A percentile compares a stretch with the other conserved stretches of the same genome.
Evolutionary conservation across 2,329 filamentous ascomycete genomes (phyloP).

Genomic region (Chaetomiaceae sp.): DNA sequence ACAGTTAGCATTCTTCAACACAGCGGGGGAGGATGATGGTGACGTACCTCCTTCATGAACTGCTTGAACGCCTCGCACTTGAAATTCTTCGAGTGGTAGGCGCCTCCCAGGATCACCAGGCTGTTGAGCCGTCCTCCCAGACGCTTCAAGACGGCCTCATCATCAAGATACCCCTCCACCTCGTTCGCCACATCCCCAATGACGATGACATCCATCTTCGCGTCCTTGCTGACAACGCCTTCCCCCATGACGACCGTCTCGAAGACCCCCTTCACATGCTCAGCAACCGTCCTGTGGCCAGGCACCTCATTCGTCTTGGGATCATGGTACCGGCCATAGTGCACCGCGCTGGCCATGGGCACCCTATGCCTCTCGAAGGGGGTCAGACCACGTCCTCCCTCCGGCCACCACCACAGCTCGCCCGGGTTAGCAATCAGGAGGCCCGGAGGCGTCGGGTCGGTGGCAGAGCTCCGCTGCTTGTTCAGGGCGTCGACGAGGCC

Average conservation of each 20-base stretch:
- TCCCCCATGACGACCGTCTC: conserved; percentile 51
- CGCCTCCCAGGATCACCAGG: conserved; percentile 48
- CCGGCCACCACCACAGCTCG: conserved; percentile 71
- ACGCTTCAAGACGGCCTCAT: conserved; percentile 46
- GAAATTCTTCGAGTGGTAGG: conserved; percentile 38
- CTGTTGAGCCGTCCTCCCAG: conserved; percentile 43
- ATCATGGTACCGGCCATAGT: conserved; percentile 50
- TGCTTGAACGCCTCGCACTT: conserved; percentile 41
- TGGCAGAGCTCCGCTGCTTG: conserved; percentile 32
- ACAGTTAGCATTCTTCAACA: conserved; percentile 11
- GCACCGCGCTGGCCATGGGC: conserved; percentile 60
- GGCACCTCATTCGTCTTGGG: conserved; percentile 56
- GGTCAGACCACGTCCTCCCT: conserved; percentile 56
- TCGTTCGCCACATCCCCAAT: conserved; percentile 62
- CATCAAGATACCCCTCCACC: conserved; percentile 54
- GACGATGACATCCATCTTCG: conserved; percentile 65
- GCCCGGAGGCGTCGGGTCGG: conserved; percentile 43
- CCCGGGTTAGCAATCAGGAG: conserved; percentile 76
- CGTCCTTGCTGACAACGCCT: conserved; percentile 43
- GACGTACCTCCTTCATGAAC: conserved; percentile 50
- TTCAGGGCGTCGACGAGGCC: conserved; percentile 52
- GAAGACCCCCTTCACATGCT: conserved; percentile 67
- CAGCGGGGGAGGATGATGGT: not conserved
- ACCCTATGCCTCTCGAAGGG: conserved; percentile 51
- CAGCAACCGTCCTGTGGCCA: conserved; percentile 50